Evolutionary conservation across 352 stramenopile species (phyloP), one percentile per base, ranked within the genome.

Genomic region (Pythium apleroticum): DNA sequence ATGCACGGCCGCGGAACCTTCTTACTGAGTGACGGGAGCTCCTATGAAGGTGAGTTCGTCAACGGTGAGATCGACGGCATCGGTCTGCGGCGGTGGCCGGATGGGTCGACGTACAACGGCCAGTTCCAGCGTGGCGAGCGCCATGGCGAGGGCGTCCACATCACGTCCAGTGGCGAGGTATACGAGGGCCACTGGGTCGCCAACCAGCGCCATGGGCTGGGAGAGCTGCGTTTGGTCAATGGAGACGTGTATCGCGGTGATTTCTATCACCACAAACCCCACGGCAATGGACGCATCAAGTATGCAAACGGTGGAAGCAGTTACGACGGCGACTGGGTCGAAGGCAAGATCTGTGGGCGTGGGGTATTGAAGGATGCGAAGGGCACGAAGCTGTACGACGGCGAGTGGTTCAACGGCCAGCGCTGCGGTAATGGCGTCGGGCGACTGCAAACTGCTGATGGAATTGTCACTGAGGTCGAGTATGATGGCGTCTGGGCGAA

Each of bases 51-150:
- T 12, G 69, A 77, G 3, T 91, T 91, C 48, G n/a, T 57, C 1
- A 49, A 79, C 45, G 80, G 78, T 27, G 81, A 91, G 57, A 91
- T 91, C n/a, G 71, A 86, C 6, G 81, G 81, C 28, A 57, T 77
- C 17, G 80, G 81, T 0, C 52, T 91, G 14, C 76, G 80, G 15
- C 64, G 73, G 14, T 91, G 80, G 80, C 58, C 78, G 1, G 67
- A 89, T 33, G 80, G 81, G 6, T 74, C 75, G 14, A 84, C 80
- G 20, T 91, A 88, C 62, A 87, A 68, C 33, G 81, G 81, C 8
- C 72, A 81, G 25, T 89, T 90, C 56, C 64, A 61, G 6, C 49
- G 61, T 14, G 81, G 81, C 8, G 81, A 89, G 50, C 74, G 79
- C 52, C 68, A 90, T 33, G 81, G 80, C 5, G 70, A 87, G 49